These are phyloP conservation scores for Talaromyces sp. DNA, from an alignment of 2,329 filamentous ascomycete genomes.

Conservation along the genomic window DNA sequence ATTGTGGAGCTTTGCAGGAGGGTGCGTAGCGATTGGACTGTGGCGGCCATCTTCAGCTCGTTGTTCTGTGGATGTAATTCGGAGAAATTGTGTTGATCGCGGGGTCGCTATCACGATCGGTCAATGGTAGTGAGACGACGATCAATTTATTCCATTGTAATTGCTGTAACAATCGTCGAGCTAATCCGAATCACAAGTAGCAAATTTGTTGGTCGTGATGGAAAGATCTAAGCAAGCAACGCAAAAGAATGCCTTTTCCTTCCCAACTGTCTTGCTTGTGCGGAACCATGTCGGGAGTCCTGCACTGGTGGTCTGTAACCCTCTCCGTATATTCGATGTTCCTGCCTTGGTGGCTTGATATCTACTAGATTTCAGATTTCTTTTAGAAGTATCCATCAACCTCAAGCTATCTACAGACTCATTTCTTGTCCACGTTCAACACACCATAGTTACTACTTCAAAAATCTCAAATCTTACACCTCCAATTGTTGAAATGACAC, in stretches of 20 bases:
- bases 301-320: not conserved
- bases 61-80: not conserved
- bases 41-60: slow-evolving; percentile 36
- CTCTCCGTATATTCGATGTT: not conserved
- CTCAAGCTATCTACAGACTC: not conserved
- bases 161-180: not conserved
- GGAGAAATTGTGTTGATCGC: not conserved
- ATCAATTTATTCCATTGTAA: not conserved
- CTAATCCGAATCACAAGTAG: too few relatives aligned
- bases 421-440: not conserved
- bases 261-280: slow-evolving; percentile 4
- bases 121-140: not conserved
- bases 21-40: slow-evolving; percentile 50
- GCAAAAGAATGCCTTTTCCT: too few relatives aligned
- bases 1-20: slow-evolving; percentile 58
- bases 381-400: not conserved
- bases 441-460: not conserved
- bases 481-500: not conserved
- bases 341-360: not conserved
- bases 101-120: slow-evolving; percentile 5
- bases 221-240: not conserved
- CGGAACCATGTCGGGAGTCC: not conserved
- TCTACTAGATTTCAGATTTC: not conserved
- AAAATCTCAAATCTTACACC: not conserved
- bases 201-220: not conserved